Evolutionary conservation across 345 rosid species (phyloP), one percentile per base, ranked within the genome.

Genomic region (Alliaria petiolata): DNA sequence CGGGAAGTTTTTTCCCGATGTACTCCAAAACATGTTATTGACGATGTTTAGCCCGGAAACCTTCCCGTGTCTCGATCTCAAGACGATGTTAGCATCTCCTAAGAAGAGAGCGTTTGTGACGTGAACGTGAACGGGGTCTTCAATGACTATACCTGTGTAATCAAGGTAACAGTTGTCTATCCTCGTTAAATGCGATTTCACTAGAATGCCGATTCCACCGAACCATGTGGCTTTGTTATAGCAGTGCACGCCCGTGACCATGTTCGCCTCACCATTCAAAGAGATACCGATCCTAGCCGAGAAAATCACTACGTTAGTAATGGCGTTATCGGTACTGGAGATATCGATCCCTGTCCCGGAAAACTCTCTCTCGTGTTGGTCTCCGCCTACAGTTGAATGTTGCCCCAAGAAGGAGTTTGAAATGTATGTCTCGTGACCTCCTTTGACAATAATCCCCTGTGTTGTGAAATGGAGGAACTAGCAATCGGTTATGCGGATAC

Each of bases 161-260:
- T 87, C 96, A 51, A 90, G 63, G 81, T 87, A 90, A 59, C 90
- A 87, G n/a, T 86, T 86, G 12, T 77, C 84, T 22, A 90, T 77
- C 59, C 91, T 84, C 1, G 91, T 86, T 19, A 87, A 63, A 4
- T 67, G 55, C 0, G 79, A 1, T 38, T 83, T 90, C 28, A 86
- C 85, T 22, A 81, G 30, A 47, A 90, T 86, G 15, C 97, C 90
- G 0, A 84, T 51, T 6, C 97, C 97, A 43, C 93, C 93, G 26
- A 79, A 88, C 60, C 17, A 42, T 6, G 89, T 84, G 30, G 93
- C 96, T 58, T 88, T 90, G 51, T 90, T 90, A 62, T 90, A 88
- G 58, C 91, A 86, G 52, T 90, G 93, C 20, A 82, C 89, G 0
- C 91, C 93, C 0, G 91, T 82, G 9, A 87, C 50, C 58, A 86